Base-by-base conservation (phyloP, 331 rosid species). In the Pyrus hybrid region DNA sequence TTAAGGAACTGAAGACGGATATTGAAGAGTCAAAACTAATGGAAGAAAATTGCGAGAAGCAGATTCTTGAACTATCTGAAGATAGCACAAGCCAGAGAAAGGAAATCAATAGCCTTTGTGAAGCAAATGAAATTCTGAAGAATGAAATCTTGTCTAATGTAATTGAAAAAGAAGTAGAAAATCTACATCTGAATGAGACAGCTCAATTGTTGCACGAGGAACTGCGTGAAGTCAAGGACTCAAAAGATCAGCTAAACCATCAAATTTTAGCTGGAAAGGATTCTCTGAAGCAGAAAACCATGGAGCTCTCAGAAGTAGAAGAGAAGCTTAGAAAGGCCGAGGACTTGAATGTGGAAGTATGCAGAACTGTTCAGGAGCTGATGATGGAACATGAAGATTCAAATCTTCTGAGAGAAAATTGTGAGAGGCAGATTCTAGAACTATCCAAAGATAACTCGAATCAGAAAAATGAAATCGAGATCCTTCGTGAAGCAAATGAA, bases 1-100 rank as follows among this genome's bases (percentile, higher is more conserved):
- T 92, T 66, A 85, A 84, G 84, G 85, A 89, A 56, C 79, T 92
- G 88, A 84, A 89, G 86, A 79, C 66, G 78, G 96, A 87, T 81
- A 64, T 80, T 80, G 82, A 85, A 72, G 88, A 85, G 79, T 86
- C 90, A 66, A 84, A 30, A 23, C 20, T 66, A 56, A 67, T 73
- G 61, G 78, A 75, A 75, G 84, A 74, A 71, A 74, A 30, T 63
- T 83, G 83, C 20, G 87, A 86, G 57, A 88, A 45, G 29, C 81
- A 82, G 84, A 77, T 91, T 79, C 87, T 81, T 83, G 84, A 88
- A 78, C 89, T 87, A 21, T 86, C 86, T 37, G 83, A 87, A 77
- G 84, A 80, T 35, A 67, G 87, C 73, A 37, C 18, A 77, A 77
- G 72, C 70, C 91, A 86, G 83, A 81, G 68, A 54, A 83, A 74